Conservation (phyloP, 1,284 basidiomycete species). For the Wallemia ichthyophaga region DNA sequence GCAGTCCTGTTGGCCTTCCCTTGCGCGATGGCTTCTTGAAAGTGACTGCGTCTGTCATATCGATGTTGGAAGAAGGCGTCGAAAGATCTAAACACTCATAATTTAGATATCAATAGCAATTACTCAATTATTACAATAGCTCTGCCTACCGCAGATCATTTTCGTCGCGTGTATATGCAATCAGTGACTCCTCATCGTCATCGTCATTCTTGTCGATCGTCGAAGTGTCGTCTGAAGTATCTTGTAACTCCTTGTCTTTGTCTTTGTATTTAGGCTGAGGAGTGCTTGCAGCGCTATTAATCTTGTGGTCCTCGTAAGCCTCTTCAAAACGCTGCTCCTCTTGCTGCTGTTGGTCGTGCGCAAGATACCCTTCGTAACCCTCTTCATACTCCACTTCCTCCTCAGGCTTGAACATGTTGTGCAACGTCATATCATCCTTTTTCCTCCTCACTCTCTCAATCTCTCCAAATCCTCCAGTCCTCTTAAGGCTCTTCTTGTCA, state of each 20-base stretch:
- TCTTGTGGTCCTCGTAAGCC: too few species aligned
- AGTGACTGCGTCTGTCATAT: background rate
- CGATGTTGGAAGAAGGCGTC: background rate
- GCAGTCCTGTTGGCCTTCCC: background rate
- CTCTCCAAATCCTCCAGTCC: slow-evolving; percentile 84
- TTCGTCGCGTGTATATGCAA: background rate
- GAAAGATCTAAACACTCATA: background rate
- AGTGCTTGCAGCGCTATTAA: background rate
- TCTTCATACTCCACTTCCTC: background rate
- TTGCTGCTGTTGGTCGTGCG: too few species aligned
- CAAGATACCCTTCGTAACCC: background rate
- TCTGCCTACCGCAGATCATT: background rate
- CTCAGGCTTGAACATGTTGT: background rate
- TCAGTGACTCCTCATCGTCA: background rate
- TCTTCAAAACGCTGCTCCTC: too few species aligned
- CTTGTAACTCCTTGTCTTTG: background rate
- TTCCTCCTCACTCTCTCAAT: slow-evolving; percentile 25
- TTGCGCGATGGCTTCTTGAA: slow-evolving; percentile 1
- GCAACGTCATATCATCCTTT: background rate
- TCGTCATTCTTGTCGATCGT: background rate
- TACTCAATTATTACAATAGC: background rate
- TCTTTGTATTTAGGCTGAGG: background rate
- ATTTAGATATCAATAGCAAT: background rate
- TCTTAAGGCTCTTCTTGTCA: slow-evolving; percentile 46
- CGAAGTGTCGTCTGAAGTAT: background rate